A percentile compares a stretch with the other conserved stretches of the same genome.
phyloP scores from a whole-genome alignment of 345 rosid species.

The Moringa oleifera region DNA sequence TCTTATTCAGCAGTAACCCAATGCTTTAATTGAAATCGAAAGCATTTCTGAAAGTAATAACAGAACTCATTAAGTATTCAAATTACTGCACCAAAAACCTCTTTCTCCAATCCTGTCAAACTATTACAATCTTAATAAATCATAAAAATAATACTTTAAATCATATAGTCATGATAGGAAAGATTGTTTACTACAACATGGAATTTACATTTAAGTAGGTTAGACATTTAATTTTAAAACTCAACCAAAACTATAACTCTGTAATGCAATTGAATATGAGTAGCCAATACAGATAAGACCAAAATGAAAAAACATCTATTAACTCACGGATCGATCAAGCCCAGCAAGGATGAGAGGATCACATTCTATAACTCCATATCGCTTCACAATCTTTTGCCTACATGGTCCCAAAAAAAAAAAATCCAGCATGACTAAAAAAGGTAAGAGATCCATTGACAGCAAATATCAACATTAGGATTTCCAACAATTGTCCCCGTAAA shows the following conservation, averaged over 20 bases:
- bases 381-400: constrained; percentile 61
- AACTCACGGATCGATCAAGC: constrained; percentile 81
- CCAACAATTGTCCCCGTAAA: not conserved
- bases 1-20: not conserved
- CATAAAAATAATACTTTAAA: too few species aligned
- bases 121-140: not conserved
- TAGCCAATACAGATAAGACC: not conserved
- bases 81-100: not conserved
- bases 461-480: not conserved
- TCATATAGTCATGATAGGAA: not conserved
- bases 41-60: too few species aligned
- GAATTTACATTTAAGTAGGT: not conserved
- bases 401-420: constrained; percentile 21
- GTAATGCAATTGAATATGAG: not conserved
- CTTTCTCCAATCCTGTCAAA: not conserved
- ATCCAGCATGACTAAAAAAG: not conserved
- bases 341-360: constrained; percentile 70
- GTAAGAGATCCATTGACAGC: not conserved
- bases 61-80: too few species aligned
- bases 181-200: not conserved
- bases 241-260: constrained; percentile 5
- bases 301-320: constrained; percentile 10
- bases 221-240: too few species aligned
- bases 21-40: not conserved
- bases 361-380: constrained; percentile 84